Conservation (phyloP, 202 grass and related monocot species). For the Digitaria exilis region DNA sequence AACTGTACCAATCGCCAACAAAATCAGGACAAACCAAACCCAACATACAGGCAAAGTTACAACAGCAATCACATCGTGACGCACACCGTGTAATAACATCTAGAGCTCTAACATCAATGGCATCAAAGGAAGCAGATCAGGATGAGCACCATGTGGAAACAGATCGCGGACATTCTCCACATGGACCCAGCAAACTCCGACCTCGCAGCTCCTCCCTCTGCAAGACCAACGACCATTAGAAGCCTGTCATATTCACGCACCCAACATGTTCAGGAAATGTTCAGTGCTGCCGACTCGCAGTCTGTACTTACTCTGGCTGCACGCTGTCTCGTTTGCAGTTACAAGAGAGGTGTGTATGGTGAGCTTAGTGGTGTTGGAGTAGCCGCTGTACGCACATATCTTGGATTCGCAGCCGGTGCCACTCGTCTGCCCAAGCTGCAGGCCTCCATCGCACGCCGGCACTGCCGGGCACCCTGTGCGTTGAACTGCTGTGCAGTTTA, state of each 20-base stretch:
- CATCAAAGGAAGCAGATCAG: conserved; percentile 54
- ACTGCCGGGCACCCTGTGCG: conserved; percentile 18
- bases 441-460: conserved; percentile 18
- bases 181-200: conserved; percentile 10
- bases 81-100: neutral
- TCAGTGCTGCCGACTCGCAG: neutral
- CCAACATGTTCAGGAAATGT: neutral
- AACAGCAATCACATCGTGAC: conserved; percentile 26
- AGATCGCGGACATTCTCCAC: conserved; percentile 44
- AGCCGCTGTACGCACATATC: conserved; percentile 62
- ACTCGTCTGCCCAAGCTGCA: conserved; percentile 39
- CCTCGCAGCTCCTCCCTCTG: conserved; percentile 44
- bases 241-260: neutral
- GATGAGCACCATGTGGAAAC: conserved; percentile 53
- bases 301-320: conserved; percentile 53
- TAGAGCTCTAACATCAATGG: neutral
- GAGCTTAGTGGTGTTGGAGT: conserved; percentile 42
- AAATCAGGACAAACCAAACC: conserved; percentile 28
- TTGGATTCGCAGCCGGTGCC: conserved; percentile 37
- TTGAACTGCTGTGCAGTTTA: conserved; percentile 40
- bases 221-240: conserved; percentile 40
- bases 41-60: neutral
- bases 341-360: conserved; percentile 30
- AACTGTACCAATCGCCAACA: conserved; percentile 17
- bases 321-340: conserved; percentile 29